Base-by-base conservation (phyloP, 2,329 filamentous ascomycete species). In the Clonostachys rhizophaga region DNA sequence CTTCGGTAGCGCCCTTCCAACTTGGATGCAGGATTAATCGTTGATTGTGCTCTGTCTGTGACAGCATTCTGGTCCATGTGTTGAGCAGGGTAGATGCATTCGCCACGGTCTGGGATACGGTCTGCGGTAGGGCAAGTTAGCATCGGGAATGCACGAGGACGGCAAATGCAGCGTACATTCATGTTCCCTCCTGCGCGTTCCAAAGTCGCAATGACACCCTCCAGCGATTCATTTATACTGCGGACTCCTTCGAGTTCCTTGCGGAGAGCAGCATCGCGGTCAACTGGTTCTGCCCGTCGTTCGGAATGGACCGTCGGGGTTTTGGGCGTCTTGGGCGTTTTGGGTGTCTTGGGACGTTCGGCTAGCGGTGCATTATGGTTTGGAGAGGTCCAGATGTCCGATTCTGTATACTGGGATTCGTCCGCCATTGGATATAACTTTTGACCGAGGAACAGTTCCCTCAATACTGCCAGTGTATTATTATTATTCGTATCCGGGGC, bases 21-120 rank as follows among this genome's bases (percentile, higher is more conserved):
- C 83, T 76, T 3, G 90, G 88, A 60, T 96, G 87, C 42, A 97
- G 76, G 41, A 99, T 86, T 44, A 99, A 74, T 20, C 94, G 84
- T 65, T 97, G 91, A 62, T 95, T 97, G 68, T 99, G 94, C 68
- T 99, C 94, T 5, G 94, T 96, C 67, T 99, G 94, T 7, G 90
- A 94, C 12, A 99, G 80, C 54, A 99, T 96, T 45, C 91, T 85
- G 9, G 91, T 95, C 92, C 92, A 99, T 14, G 91, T 95, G 58
- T 95, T 91, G 34, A 99, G 83, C 13, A 99, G 79, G 2, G 87
- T 88, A 13, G 91, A 95, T 5, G 94, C 91, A 47, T 91, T 92
- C 54, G 80, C 79, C 40, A 97, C 91, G 4, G 94, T 96, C 51
- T 80, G 79, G 46, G 87, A 87, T 35, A 97, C 91, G 20, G 87